A percentile compares a stretch with the other conserved stretches of the same genome.
These are phyloP conservation scores for Karstenula rhodostoma DNA, from an alignment of 2,329 filamentous ascomycete species.

Conservation along the genomic window DNA sequence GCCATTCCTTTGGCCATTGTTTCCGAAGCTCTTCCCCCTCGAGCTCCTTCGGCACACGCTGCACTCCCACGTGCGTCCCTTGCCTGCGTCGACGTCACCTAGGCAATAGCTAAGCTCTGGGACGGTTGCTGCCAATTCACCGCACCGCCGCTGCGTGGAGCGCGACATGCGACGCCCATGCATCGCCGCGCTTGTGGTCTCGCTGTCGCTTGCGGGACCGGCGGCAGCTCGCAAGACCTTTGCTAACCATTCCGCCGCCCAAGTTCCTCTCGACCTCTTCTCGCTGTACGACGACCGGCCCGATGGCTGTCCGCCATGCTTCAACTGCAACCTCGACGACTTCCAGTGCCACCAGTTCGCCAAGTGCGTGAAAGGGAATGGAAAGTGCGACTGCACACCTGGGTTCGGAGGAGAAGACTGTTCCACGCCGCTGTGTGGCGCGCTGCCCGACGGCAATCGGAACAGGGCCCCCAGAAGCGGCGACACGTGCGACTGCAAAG, in stretches of 20 bases:
- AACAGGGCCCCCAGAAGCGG: conserved; percentile 78
- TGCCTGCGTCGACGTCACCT: conserved; percentile 2
- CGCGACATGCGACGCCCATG: conserved; percentile 46
- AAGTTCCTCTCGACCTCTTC: conserved; percentile 60
- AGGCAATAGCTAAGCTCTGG: conserved; percentile 30
- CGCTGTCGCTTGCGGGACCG: conserved; percentile 33
- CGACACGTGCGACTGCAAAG: conserved; percentile 81
- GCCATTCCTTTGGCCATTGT: not conserved
- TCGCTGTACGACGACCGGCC: conserved; percentile 77
- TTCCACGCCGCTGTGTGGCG: conserved; percentile 88
- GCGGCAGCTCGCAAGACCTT: conserved; percentile 41
- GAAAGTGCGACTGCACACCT: conserved; percentile 89
- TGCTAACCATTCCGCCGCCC: conserved; percentile 62
- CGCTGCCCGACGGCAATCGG: conserved; percentile 75
- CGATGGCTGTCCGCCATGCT: conserved; percentile 84
- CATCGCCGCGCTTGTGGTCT: conserved; percentile 40
- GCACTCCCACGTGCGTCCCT: not conserved
- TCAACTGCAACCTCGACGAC: conserved; percentile 95
- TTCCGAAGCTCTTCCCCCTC: not conserved
- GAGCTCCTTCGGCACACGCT: not conserved
- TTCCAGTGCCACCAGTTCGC: conserved; percentile 93
- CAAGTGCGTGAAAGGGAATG: conserved; percentile 85
- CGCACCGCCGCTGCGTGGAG: conserved; percentile 26
- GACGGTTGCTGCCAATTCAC: conserved; percentile 24
- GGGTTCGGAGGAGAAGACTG: conserved; percentile 97